Evolutionary conservation across 805 yeast genomes (phyloP).

Genomic region (Komagataella mondaviorum): DNA sequence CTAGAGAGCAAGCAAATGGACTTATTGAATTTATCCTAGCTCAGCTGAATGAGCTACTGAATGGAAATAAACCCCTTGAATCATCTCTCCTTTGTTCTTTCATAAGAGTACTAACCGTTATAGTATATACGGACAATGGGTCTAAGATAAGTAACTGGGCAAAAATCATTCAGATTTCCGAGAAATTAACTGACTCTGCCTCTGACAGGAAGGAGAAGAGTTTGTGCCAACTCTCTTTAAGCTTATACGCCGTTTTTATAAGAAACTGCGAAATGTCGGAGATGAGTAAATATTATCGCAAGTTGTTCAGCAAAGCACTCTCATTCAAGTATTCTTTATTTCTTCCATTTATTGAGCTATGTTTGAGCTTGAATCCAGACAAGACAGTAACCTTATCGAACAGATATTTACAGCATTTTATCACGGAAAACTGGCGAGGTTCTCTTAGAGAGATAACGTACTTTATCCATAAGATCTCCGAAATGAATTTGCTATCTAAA

Average conservation of each 20-base stretch:
- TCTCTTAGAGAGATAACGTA: constrained; percentile 23
- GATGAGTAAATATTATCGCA: constrained; percentile 32
- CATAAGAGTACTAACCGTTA: not conserved
- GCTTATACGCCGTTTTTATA: not conserved
- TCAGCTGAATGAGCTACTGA: not conserved
- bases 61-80: not conserved
- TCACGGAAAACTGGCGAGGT: constrained; percentile 27
- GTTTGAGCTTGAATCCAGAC: constrained; percentile 26
- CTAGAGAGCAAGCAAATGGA: not conserved
- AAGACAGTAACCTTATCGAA: constrained; percentile 31
- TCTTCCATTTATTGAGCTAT: constrained; percentile 32
- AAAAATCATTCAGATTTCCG: constrained; percentile 7
- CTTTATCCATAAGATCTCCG: constrained; percentile 15
- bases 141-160: constrained; percentile 45
- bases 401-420: constrained; percentile 32
- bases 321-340: constrained; percentile 20
- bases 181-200: constrained; percentile 3
- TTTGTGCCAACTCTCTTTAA: not conserved
- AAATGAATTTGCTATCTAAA: not conserved
- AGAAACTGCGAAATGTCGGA: constrained; percentile 10
- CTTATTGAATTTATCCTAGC: not conserved
- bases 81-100: not conserved
- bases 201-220: not conserved
- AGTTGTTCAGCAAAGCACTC: constrained; percentile 25
- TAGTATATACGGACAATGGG: constrained; percentile 62